Percentiles rank a stretch among this genome's conserved stretches.
These are phyloP conservation scores for Apiotrichum domesticum DNA, from an alignment of 1,284 basidiomycete species.

Conservation along the genomic window DNA sequence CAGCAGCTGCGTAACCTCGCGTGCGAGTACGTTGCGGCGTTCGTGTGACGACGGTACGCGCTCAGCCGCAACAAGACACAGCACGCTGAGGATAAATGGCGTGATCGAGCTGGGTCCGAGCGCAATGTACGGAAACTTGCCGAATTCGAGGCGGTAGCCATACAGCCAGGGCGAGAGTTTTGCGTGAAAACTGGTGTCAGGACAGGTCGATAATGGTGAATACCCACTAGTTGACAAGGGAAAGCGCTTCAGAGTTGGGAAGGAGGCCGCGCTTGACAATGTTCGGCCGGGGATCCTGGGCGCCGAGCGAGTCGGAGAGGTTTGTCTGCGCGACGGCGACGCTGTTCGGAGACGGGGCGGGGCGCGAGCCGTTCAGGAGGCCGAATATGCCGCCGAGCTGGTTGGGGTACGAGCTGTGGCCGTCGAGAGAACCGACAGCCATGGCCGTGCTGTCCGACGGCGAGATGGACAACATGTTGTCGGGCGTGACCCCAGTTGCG, in stretches of 20 bases:
- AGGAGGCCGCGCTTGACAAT: constrained; percentile 36
- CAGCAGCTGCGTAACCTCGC: constrained; percentile 27
- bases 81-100: constrained; percentile 38
- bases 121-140: constrained; percentile 37
- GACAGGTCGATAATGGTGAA: background rate
- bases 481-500: background rate
- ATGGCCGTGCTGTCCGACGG: constrained; percentile 6
- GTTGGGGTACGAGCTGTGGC: background rate
- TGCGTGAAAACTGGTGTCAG: constrained; percentile 30
- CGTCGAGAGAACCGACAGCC: background rate
- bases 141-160: constrained; percentile 36
- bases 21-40: constrained; percentile 20
- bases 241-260: constrained; percentile 21
- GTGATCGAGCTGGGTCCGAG: constrained; percentile 35
- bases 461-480: constrained; percentile 10
- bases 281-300: constrained; percentile 31
- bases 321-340: background rate
- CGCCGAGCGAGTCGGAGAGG: constrained; percentile 22
- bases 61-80: constrained; percentile 37
- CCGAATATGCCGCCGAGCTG: constrained; percentile 13
- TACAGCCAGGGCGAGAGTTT: constrained; percentile 32
- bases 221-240: constrained; percentile 36
- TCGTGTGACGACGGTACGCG: constrained; percentile 24
- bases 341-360: constrained; percentile 3
- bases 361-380: constrained; percentile 9